Conservation (phyloP, 2,329 filamentous ascomycete genomes). For the Xylaria sp. region DNA sequence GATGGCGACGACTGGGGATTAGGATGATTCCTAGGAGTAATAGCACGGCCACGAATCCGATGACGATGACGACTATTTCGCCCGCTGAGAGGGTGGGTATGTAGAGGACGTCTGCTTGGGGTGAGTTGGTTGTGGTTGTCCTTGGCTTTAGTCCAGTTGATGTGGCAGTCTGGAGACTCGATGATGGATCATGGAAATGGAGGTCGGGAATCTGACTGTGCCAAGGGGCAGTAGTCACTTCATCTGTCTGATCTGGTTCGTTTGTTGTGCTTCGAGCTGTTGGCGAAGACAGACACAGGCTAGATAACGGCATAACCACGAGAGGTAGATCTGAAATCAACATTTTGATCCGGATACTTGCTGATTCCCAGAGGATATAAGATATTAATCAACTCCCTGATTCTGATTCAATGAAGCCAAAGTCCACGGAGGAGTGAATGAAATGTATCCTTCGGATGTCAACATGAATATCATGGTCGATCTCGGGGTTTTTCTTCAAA, state of each 20-base stretch:
- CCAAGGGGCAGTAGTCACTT: neutral
- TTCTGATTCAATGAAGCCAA: neutral
- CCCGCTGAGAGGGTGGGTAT: constrained; percentile 36
- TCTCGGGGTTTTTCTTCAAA: too few relatives aligned
- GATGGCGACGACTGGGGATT: too few relatives aligned
- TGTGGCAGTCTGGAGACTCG: too few relatives aligned
- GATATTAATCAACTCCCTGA: neutral
- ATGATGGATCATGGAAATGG: too few relatives aligned
- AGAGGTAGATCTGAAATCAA: neutral
- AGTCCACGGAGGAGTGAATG: too few relatives aligned
- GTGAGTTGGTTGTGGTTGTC: neutral
- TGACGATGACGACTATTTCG: constrained; percentile 55
- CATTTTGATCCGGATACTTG: neutral
- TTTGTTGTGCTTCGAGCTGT: neutral
- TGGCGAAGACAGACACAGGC: neutral
- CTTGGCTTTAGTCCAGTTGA: neutral
- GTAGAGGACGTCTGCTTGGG: neutral
- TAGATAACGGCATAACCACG: neutral
- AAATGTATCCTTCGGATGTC: too few relatives aligned
- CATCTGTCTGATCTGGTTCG: constrained; percentile 1
- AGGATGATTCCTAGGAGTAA: constrained; percentile 33
- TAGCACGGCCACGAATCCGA: constrained; percentile 45
- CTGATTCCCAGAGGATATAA: neutral
- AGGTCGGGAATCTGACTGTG: neutral
- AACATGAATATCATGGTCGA: too few relatives aligned